Base-by-base conservation (phyloP, 169 alveolate genomes). In the Plasmodium gonderi region DNA sequence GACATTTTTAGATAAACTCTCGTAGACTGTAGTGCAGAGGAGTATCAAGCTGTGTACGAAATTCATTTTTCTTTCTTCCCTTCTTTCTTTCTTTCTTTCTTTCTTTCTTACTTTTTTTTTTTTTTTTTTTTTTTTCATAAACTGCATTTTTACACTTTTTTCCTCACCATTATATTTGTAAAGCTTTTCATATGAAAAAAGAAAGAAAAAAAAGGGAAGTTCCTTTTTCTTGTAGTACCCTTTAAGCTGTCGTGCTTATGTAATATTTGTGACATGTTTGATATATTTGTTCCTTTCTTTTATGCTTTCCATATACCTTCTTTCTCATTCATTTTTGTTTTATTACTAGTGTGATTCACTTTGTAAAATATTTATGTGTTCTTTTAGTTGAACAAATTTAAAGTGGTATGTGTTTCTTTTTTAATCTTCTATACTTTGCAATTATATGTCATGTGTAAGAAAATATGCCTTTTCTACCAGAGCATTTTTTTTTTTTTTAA, bases 1-100 rank as follows among this genome's bases (percentile, higher is more conserved):
- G 8, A 49, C 47, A 47, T 78, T 78, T 47, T 78, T 78, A 64
- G 74, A 20, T 78, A 64, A 31, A 60, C 14, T 29, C 6, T n/a
- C 45, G 85, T 54, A 77, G 20, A 29, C 38, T 60, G 20, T 42
- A 60, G 45, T 36, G 38, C 11, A 79, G 26, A 79, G 40, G 44
- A 79, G 47, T 36, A 33, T 8, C 44, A 64, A 54, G 42, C n/a
- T 79, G n/a, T 20, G 77, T 44, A 79, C 42, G 12, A 79, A 79
- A 23, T 79, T 60, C 90, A 79, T 79, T 20, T 51, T 79, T 60
- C 65, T 38, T 29, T 26, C 4, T 67, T 17, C n/a, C 6, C n/a
- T 54, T n/a, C 6, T n/a, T n/a, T 11, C 6, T 11, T 11, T 54
- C 3, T 54, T 12, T 54, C 31, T 14, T 54, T n/a, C n/a, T 23